These are phyloP conservation scores for Sporothrix protearum DNA, from an alignment of 2,329 filamentous ascomycete genomes.

Conservation along the genomic window DNA sequence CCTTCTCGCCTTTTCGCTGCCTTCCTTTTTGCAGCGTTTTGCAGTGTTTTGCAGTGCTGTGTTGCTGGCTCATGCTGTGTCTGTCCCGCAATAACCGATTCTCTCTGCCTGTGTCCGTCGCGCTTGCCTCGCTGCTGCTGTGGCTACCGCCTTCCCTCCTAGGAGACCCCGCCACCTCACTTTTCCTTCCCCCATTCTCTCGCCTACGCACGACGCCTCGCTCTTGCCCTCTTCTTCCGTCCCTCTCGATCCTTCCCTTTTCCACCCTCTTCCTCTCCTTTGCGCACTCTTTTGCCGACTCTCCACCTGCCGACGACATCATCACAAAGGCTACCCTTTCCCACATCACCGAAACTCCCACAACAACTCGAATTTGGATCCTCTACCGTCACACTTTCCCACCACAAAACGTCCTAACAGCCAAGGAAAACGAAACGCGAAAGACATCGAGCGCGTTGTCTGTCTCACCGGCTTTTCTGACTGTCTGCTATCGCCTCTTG, in stretches of 20 bases:
- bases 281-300: conserved; percentile 5
- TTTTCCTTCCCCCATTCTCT: conserved; percentile 19
- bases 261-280: not conserved
- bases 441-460: conserved; percentile 22
- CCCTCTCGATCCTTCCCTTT: conserved; percentile 20
- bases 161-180: conserved; percentile 26
- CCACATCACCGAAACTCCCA: not conserved
- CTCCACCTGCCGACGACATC: conserved; percentile 13
- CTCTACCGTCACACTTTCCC: not conserved
- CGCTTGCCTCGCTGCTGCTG: conserved; percentile 16
- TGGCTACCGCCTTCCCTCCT: conserved; percentile 18
- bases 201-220: conserved; percentile 8
- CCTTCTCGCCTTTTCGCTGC: not conserved
- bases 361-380: not conserved
- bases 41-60: not conserved
- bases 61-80: not conserved
- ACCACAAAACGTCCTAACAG: not conserved
- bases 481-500: not conserved
- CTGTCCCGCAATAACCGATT: conserved; percentile 13
- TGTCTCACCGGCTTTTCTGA: not conserved
- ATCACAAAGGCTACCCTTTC: not conserved
- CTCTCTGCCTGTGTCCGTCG: not conserved
- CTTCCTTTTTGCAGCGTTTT: not conserved
- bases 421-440: conserved; percentile 20
- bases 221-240: conserved; percentile 13